These are phyloP conservation scores for Plasmodium fragile DNA, from an alignment of 169 alveolate species.

Conservation along the genomic window DNA sequence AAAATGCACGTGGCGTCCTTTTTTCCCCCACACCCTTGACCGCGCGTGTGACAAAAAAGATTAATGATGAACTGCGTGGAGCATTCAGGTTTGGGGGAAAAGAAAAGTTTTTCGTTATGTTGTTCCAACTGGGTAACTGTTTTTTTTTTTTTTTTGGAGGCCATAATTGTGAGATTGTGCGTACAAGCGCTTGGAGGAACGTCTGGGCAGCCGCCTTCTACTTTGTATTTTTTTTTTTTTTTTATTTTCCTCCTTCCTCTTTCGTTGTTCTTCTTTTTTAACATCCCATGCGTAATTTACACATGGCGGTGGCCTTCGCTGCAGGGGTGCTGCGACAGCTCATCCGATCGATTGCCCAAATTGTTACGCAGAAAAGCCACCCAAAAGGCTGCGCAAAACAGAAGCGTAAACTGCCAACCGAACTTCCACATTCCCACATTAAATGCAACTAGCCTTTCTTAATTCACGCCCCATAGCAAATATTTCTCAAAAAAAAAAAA, in stretches of 20 bases:
- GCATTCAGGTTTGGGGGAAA: background rate
- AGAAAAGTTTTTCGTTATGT: background rate
- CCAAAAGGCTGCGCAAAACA: background rate
- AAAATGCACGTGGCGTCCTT: background rate
- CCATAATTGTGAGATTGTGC: background rate
- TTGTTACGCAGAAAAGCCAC: background rate
- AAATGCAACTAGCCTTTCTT: background rate
- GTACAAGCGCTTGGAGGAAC: background rate
- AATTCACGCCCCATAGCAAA: background rate
- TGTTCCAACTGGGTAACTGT: background rate
- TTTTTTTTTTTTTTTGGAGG: background rate
- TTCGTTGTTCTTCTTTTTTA: background rate
- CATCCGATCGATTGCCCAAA: background rate
- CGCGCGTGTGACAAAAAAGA: background rate
- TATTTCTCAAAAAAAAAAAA: background rate
- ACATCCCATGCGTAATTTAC: background rate
- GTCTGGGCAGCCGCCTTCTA: background rate
- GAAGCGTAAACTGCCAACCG: background rate
- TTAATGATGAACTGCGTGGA: background rate
- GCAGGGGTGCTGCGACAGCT: background rate
- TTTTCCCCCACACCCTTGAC: background rate
- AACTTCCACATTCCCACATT: background rate
- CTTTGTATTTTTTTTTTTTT: background rate
- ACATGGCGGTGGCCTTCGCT: background rate
- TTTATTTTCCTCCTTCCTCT: background rate